Percentiles rank a stretch among this genome's conserved stretches.
Evolutionary conservation across 441 rosid species (phyloP).

Genomic region (Jatropha podagrica): DNA sequence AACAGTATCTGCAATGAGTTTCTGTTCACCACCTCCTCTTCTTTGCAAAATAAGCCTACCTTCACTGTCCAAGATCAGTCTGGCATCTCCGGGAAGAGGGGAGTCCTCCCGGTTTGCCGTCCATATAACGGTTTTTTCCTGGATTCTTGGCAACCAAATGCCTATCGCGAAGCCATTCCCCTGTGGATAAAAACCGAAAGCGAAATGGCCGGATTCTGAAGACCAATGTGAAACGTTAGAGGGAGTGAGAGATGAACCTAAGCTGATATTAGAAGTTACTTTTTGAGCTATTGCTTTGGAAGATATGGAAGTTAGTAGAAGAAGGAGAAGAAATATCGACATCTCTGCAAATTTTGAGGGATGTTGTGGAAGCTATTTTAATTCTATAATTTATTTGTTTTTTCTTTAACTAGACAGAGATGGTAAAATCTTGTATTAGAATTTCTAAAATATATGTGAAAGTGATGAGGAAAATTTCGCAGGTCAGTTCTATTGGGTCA

Average conservation of each 20-base stretch:
- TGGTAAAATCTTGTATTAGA: too few relatives aligned
- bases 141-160: slow-evolving; percentile 25
- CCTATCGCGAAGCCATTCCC: slow-evolving; percentile 26
- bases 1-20: not conserved
- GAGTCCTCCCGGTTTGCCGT: slow-evolving; percentile 25
- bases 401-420: too few relatives aligned
- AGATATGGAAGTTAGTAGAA: not conserved
- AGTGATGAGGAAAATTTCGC: too few relatives aligned
- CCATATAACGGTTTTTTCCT: slow-evolving; percentile 30
- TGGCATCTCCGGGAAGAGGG: slow-evolving; percentile 17
- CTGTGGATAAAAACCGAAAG: slow-evolving; percentile 31
- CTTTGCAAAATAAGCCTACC: slow-evolving; percentile 21
- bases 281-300: slow-evolving; percentile 1
- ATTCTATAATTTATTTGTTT: too few relatives aligned
- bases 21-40: not conserved
- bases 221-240: slow-evolving; percentile 17
- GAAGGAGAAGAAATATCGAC: not conserved
- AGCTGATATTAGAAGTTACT: not conserved
- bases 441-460: too few relatives aligned
- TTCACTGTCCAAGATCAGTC: slow-evolving; percentile 14
- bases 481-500: not conserved
- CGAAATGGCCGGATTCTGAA: slow-evolving; percentile 20
- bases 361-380: too few relatives aligned
- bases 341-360: not conserved
- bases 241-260: slow-evolving; percentile 17